phyloP scores from a whole-genome alignment of 257 asterid genomes.

The Nicotiana paniculata region DNA sequence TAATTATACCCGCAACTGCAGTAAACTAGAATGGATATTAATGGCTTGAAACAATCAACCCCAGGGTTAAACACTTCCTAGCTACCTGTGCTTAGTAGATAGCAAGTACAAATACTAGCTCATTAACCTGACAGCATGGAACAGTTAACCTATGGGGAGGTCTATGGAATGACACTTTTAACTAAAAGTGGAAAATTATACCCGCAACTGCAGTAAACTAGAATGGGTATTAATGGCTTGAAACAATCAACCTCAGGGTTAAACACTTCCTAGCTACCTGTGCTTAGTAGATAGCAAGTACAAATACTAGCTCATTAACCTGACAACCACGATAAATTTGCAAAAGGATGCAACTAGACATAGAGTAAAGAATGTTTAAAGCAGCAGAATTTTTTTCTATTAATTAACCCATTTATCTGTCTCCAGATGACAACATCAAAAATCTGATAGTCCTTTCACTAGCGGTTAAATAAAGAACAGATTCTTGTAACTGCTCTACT shows the following conservation, averaged over 20 bases:
- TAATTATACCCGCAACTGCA: not conserved
- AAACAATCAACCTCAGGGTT: not conserved
- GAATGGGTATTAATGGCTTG: not conserved
- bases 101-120: not conserved
- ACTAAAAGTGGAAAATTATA: not conserved
- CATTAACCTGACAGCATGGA: not conserved
- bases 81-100: not conserved
- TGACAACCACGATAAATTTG: not conserved
- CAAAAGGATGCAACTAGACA: not conserved
- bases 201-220: not conserved
- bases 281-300: not conserved
- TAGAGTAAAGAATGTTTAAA: not conserved
- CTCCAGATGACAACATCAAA: not conserved
- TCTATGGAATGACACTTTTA: not conserved
- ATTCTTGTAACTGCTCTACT: not conserved
- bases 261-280: not conserved
- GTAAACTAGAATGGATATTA: not conserved
- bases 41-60: not conserved
- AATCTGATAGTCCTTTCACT: not conserved
- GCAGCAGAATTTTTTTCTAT: not conserved
- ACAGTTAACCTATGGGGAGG: not conserved
- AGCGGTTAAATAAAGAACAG: not conserved
- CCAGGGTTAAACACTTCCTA: not conserved
- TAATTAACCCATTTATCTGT: not conserved
- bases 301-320: not conserved